phyloP scores from a whole-genome alignment of 306 rosid genomes.

The Cicer yamashitae region DNA sequence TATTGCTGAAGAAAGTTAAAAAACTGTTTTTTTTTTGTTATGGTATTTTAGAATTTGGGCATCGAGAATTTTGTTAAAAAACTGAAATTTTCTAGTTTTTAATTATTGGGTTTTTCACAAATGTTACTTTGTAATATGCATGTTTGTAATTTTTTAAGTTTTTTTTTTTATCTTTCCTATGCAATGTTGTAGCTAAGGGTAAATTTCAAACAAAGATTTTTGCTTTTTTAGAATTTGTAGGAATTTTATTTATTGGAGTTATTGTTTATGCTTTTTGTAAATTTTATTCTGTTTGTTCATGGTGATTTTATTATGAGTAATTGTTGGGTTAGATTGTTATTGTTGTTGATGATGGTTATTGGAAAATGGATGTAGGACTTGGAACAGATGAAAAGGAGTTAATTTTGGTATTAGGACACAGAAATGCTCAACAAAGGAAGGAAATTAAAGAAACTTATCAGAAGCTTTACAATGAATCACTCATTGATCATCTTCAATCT shows the following conservation, averaged over 20 bases:
- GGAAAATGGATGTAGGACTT: constrained; percentile 56
- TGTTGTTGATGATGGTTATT: constrained; percentile 12
- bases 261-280: not conserved
- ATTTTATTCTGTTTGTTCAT: not conserved
- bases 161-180: not conserved
- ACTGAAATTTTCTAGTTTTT: not conserved
- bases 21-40: not conserved
- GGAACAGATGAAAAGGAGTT: constrained; percentile 70
- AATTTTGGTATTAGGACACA: constrained; percentile 77
- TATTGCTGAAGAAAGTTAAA: constrained; percentile 26
- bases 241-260: constrained; percentile 8
- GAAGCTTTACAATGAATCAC: constrained; percentile 77
- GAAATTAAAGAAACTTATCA: constrained; percentile 74
- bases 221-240: not conserved
- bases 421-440: constrained; percentile 78
- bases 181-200: not conserved
- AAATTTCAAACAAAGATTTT: not conserved
- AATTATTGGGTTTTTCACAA: constrained; percentile 18
- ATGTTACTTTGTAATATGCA: constrained; percentile 1
- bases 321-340: not conserved
- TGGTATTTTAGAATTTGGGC: constrained; percentile 18
- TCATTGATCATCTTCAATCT: constrained; percentile 63
- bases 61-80: constrained; percentile 19
- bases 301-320: not conserved
- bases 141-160: constrained; percentile 4